phyloP scores from a whole-genome alignment of 1,284 basidiomycete genomes.

The Xanthoconium separans region DNA sequence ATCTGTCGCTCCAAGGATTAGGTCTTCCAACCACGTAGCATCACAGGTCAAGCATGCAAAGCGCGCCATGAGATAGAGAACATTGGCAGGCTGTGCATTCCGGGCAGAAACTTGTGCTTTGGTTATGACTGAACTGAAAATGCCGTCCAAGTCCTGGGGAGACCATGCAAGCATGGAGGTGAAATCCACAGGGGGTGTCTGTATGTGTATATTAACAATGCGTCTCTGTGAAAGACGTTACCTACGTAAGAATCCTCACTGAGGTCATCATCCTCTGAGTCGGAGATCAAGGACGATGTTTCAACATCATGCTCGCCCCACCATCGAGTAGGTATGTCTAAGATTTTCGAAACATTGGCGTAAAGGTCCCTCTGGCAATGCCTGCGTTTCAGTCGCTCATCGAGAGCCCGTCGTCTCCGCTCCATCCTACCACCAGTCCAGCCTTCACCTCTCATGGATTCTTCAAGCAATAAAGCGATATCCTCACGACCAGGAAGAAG shows the following conservation, averaged over 20 bases:
- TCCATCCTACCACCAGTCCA: slow-evolving; percentile 72
- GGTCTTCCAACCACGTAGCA: slow-evolving; percentile 87
- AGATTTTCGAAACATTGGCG: slow-evolving; percentile 51
- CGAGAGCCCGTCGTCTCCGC: slow-evolving; percentile 54
- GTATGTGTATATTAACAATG: slow-evolving; percentile 10
- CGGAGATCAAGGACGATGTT: slow-evolving; percentile 36
- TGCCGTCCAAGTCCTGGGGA: slow-evolving; percentile 68
- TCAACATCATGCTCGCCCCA: slow-evolving; percentile 53
- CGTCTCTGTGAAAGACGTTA: slow-evolving; percentile 22
- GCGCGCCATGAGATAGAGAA: slow-evolving; percentile 79
- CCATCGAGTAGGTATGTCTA: slow-evolving; percentile 62
- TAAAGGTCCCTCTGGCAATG: slow-evolving; percentile 52
- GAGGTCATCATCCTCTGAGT: slow-evolving; percentile 44
- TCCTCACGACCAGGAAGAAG: slow-evolving; percentile 78
- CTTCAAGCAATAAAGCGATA: slow-evolving; percentile 75
- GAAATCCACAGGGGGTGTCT: slow-evolving; percentile 74
- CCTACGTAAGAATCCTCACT: slow-evolving; percentile 57
- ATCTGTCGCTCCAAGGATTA: slow-evolving; percentile 89
- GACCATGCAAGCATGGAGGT: slow-evolving; percentile 91
- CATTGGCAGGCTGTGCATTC: slow-evolving; percentile 79
- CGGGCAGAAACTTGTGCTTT: slow-evolving; percentile 65
- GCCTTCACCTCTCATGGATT: slow-evolving; percentile 76
- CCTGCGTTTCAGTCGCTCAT: slow-evolving; percentile 57
- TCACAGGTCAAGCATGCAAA: slow-evolving; percentile 87
- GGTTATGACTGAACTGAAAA: slow-evolving; percentile 80